Conservation (phyloP, 805 yeast genomes). For the Candida sakaeoensis region DNA sequence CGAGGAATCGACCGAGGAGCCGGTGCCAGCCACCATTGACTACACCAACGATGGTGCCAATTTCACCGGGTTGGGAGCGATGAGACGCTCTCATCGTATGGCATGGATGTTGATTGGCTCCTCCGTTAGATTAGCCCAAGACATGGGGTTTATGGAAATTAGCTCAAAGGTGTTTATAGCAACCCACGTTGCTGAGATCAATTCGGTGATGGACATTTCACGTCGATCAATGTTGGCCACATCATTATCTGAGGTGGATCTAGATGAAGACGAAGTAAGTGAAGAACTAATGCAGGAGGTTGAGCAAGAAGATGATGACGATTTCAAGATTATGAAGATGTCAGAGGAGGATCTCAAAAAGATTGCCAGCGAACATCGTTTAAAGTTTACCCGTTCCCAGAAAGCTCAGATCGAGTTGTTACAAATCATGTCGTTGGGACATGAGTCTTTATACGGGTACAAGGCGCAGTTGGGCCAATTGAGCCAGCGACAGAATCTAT, state of each 20-base stretch:
- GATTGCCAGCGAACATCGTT: conserved; percentile 21
- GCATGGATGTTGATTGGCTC: conserved; percentile 92
- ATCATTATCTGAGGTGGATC: conserved; percentile 62
- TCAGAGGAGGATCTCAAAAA: conserved; percentile 29
- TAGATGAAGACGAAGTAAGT: conserved; percentile 42
- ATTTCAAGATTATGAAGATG: conserved; percentile 26
- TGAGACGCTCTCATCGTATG: conserved; percentile 84
- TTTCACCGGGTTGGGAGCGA: conserved; percentile 74
- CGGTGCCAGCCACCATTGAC: conserved; percentile 7
- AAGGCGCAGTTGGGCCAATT: conserved; percentile 50
- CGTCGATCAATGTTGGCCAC: conserved; percentile 74
- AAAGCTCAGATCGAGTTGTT: conserved; percentile 76
- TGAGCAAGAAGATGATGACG: conserved; percentile 29
- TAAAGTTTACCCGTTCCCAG: conserved; percentile 59
- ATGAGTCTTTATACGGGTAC: conserved; percentile 74
- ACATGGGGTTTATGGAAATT: conserved; percentile 73
- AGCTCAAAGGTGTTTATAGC: conserved; percentile 75
- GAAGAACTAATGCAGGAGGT: conserved; percentile 27
- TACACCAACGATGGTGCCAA: conserved; percentile 34
- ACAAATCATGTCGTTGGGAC: conserved; percentile 76
- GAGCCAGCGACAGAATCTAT: conserved; percentile 62
- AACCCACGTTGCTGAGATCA: conserved; percentile 79
- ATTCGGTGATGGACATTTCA: conserved; percentile 77
- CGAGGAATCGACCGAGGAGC: conserved; percentile 32
- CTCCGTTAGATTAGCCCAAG: conserved; percentile 82